Conservation (phyloP, 306 rosid species). For the barrel medic (Medicago truncatula) region MtrunA17r5.0-ANR NC_053044.1:4278501-4279000, state of each 20-base stretch:
- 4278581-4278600: background rate
- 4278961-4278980: slow-evolving; percentile 66
- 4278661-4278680: slow-evolving; percentile 59
- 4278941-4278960: slow-evolving; percentile 85
- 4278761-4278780: slow-evolving; percentile 51
- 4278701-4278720: slow-evolving; percentile 58
- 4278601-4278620: background rate
- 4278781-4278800: slow-evolving; percentile 55
- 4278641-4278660: background rate
- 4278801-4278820: slow-evolving; percentile 44
- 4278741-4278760: slow-evolving; percentile 51
- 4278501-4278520: no score
- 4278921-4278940: slow-evolving; percentile 70
- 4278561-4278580: background rate
- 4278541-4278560: background rate
- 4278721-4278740: slow-evolving; percentile 64
- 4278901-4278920: slow-evolving; percentile 83
- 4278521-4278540: no score
- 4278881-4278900: slow-evolving; percentile 68
- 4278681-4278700: slow-evolving; percentile 51
- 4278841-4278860: slow-evolving; percentile 70
- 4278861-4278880: slow-evolving; percentile 94
- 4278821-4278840: slow-evolving; percentile 46
- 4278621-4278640: background rate
- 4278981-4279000: slow-evolving; percentile 50